Evolutionary conservation across 345 rosid genomes (phyloP).

Genomic region (Populus davidiana): DNA sequence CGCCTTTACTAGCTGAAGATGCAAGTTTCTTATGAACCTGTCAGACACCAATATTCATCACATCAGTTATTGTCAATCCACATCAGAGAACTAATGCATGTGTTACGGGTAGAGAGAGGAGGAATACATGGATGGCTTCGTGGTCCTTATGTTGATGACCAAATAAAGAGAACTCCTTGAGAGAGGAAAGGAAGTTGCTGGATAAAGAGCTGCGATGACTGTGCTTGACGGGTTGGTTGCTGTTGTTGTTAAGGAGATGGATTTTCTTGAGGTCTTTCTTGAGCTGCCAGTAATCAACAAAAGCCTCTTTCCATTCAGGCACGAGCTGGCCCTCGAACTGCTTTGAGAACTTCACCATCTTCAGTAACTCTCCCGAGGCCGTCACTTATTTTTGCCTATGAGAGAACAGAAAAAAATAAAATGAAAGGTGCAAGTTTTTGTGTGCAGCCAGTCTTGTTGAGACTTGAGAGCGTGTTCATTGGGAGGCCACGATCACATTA

Average conservation of each 20-base stretch:
- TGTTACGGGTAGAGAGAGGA: background rate
- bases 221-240: conserved; percentile 12
- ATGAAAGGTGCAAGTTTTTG: background rate
- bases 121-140: conserved; percentile 69
- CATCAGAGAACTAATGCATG: background rate
- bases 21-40: conserved; percentile 82
- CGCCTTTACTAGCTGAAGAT: conserved; percentile 57
- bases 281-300: conserved; percentile 89
- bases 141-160: conserved; percentile 46
- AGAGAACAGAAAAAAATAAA: background rate
- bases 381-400: background rate
- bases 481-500: conserved; percentile 35
- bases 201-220: conserved; percentile 21
- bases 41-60: conserved; percentile 1
- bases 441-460: background rate
- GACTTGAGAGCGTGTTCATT: conserved; percentile 39
- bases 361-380: background rate
- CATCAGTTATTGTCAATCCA: background rate
- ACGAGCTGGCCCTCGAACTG: conserved; percentile 92
- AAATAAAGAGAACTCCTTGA: conserved; percentile 43
- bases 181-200: conserved; percentile 40
- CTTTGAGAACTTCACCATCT: conserved; percentile 85
- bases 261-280: conserved; percentile 75
- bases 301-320: conserved; percentile 99
- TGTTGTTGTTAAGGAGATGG: conserved; percentile 30